Evolutionary conservation across 2,329 filamentous ascomycete species (phyloP), one percentile per base, ranked within the genome.

Genomic region (Talaromyces sp.): DNA sequence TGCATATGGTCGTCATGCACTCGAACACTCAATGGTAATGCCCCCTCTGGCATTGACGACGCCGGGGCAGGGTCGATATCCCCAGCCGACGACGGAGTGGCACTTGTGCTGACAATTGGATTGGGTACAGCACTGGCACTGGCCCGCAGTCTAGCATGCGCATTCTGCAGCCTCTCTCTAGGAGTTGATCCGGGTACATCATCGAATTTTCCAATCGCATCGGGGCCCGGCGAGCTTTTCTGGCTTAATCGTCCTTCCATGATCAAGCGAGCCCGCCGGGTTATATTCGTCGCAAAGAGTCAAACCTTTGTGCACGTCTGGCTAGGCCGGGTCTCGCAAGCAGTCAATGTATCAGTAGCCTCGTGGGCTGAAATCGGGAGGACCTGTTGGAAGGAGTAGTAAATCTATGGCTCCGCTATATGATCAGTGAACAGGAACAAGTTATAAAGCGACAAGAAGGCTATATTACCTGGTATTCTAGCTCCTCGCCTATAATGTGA

Each of bases 71-170:
- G 66, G 38, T 77, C 73, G 35, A 77, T 74, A 66, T 77, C 75
- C 7, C 70, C 74, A 3, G 70, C 68, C 31, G 74, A 77, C n/a
- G 75, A 77, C n/a, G 75, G 74, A 6, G 75, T 77, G n/a, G 62
- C 68, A 27, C 72, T 74, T n/a, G 65, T 59, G 52, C 67, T 68
- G n/a, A 61, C 61, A 48, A 58, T 64, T 56, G 67, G 66, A 24
- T 64, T 57, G 26, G 66, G 54, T 9, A 43, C 58, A 27, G 64
- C 35, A 48, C 60, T 63, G n/a, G 57, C 56, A 54, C 64, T 68
- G 27, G 68, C 68, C n/a, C 63, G 64, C 32, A 72, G 60, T 38
- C 68, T 65, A 21, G 68, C 70, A 61, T 72, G 67, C 12, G 67
- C 63, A 57, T 70, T 73, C 53, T 57, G 65, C 53, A 75, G 63